phyloP scores from a whole-genome alignment of 2,329 filamentous ascomycete species.

The Penicillium sp. region DNA sequence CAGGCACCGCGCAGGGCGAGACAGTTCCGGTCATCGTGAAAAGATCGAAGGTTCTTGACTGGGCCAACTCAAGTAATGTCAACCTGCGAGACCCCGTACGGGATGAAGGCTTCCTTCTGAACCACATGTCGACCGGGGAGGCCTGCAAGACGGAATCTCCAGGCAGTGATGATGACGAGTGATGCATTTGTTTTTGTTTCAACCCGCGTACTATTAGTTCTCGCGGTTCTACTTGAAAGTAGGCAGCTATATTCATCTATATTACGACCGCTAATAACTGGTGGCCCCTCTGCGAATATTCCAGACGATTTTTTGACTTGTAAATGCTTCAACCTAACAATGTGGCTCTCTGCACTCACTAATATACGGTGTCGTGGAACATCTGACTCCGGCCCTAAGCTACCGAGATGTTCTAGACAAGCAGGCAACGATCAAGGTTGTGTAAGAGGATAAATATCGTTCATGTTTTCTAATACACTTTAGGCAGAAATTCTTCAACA shows the following conservation, averaged over 20 bases:
- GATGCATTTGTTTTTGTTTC: slow-evolving; percentile 10
- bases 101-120: slow-evolving; percentile 77
- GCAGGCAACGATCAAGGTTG: slow-evolving; percentile 1
- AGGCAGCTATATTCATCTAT: background rate
- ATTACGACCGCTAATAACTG: slow-evolving; percentile 7
- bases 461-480: slow-evolving; percentile 27
- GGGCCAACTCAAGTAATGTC: slow-evolving; percentile 68
- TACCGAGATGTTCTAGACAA: background rate
- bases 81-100: slow-evolving; percentile 71
- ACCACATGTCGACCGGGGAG: slow-evolving; percentile 62
- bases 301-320: background rate
- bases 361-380: background rate
- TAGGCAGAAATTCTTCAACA: slow-evolving; percentile 20
- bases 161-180: slow-evolving; percentile 26
- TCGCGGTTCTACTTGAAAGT: background rate
- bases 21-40: slow-evolving; percentile 52
- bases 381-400: background rate
- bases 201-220: background rate
- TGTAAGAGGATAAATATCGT: background rate
- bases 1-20: slow-evolving; percentile 26
- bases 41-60: slow-evolving; percentile 66
- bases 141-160: slow-evolving; percentile 34
- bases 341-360: background rate
- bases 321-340: slow-evolving; percentile 5
- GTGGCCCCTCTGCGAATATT: background rate